Evolutionary conservation across 1,284 basidiomycete genomes (phyloP).

Genomic region (Malassezia dermatis): DNA sequence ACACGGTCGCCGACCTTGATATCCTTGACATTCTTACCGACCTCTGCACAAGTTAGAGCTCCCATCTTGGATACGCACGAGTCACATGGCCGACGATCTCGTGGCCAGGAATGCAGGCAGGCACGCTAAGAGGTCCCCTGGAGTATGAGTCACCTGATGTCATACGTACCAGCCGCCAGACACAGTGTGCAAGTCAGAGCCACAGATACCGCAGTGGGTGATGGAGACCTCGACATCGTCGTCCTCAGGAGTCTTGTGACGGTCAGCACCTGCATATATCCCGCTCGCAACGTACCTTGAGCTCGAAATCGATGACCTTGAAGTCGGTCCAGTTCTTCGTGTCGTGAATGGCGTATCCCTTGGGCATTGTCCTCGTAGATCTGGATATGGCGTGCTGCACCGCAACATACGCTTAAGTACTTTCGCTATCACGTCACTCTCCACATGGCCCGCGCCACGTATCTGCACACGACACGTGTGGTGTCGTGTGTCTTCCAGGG

Average conservation of each 20-base stretch:
- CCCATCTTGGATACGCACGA: constrained; percentile 13
- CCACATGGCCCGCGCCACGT: neutral
- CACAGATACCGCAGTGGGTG: constrained; percentile 43
- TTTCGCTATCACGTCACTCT: neutral
- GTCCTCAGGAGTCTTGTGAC: constrained; percentile 21
- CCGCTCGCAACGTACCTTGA: constrained; percentile 24
- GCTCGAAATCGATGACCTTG: constrained; percentile 43
- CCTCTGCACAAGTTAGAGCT: constrained; percentile 18
- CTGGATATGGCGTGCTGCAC: neutral
- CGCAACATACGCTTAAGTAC: neutral
- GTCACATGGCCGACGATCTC: constrained; percentile 59
- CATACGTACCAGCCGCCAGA: constrained; percentile 31
- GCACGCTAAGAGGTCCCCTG: constrained; percentile 30
- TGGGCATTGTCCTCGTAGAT: constrained; percentile 17
- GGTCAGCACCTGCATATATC: neutral
- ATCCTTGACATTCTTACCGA: constrained; percentile 52
- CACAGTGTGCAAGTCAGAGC: constrained; percentile 30
- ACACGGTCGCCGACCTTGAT: constrained; percentile 59
- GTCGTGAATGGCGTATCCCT: constrained; percentile 44
- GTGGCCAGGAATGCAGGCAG: constrained; percentile 52
- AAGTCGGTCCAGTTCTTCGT: constrained; percentile 46
- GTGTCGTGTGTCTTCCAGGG: neutral
- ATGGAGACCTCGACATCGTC: constrained; percentile 41
- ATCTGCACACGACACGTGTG: neutral
- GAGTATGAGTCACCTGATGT: neutral